Conservation (phyloP, 495 filamentous ascomycete species). For the Hypoxylon cercidicola region DNA sequence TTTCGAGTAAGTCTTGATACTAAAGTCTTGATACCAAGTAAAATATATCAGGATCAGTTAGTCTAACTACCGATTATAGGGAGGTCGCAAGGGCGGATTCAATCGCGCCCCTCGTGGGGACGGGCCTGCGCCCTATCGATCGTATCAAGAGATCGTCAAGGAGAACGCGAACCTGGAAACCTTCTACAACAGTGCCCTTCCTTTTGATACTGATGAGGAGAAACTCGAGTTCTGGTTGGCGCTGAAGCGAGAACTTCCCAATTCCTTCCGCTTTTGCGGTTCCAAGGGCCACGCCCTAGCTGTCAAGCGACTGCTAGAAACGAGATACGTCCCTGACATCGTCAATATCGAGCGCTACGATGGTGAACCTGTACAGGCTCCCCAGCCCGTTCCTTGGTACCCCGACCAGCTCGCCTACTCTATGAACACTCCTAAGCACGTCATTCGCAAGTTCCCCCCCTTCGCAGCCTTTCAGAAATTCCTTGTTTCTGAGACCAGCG, state of each 20-base stretch:
- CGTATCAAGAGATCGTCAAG: slow-evolving; percentile 70
- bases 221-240: slow-evolving; percentile 81
- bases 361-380: slow-evolving; percentile 81
- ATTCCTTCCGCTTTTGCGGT: slow-evolving; percentile 95
- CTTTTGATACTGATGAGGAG: slow-evolving; percentile 77
- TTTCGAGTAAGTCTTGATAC: slow-evolving; percentile 36
- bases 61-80: slow-evolving; percentile 33
- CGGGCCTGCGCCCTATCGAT: slow-evolving; percentile 47
- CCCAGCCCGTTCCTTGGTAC: slow-evolving; percentile 85
- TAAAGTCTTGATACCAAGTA: neutral
- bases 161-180: slow-evolving; percentile 80
- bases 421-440: slow-evolving; percentile 95
- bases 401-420: slow-evolving; percentile 93
- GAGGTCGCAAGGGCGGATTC: slow-evolving; percentile 43
- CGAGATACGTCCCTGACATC: slow-evolving; percentile 91
- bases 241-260: slow-evolving; percentile 84
- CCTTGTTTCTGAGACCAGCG: slow-evolving; percentile 95
- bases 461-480: slow-evolving; percentile 97
- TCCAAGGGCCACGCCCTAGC: slow-evolving; percentile 90
- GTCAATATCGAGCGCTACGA: slow-evolving; percentile 78
- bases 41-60: neutral
- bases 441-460: slow-evolving; percentile 88
- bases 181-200: slow-evolving; percentile 81
- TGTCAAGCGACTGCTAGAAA: slow-evolving; percentile 83
- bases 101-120: slow-evolving; percentile 40